phyloP scores from a whole-genome alignment of 768 basidiomycete genomes.

The Saitozyma sp. region DNA sequence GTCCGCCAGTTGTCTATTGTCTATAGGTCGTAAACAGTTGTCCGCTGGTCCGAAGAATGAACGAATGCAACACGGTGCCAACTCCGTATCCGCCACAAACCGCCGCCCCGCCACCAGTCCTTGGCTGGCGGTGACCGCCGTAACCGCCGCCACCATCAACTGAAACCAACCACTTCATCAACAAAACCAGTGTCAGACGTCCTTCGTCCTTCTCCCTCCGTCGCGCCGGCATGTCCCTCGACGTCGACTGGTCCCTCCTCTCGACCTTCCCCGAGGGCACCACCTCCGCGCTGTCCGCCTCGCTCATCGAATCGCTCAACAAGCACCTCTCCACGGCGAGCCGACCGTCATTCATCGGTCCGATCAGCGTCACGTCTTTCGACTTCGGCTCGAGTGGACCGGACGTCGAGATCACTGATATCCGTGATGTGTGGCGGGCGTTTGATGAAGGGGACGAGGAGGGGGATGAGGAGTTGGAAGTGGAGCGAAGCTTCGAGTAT shows the following conservation, averaged over 20 bases:
- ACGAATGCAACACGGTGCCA: too few relatives aligned
- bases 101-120: too few relatives aligned
- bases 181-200: background rate
- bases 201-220: background rate
- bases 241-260: constrained; percentile 87
- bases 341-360: constrained; percentile 92
- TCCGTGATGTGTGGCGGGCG: constrained; percentile 90
- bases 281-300: constrained; percentile 58
- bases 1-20: too few relatives aligned
- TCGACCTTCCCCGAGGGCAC: constrained; percentile 63
- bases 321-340: constrained; percentile 67
- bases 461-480: constrained; percentile 47
- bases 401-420: constrained; percentile 83
- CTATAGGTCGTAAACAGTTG: too few relatives aligned
- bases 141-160: too few relatives aligned
- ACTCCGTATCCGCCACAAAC: too few relatives aligned
- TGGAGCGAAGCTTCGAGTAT: background rate
- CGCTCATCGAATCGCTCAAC: constrained; percentile 75
- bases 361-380: constrained; percentile 78
- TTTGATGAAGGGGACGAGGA: constrained; percentile 77
- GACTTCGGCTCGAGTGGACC: constrained; percentile 83
- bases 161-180: too few relatives aligned
- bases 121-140: too few relatives aligned
- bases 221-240: constrained; percentile 72
- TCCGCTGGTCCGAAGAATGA: too few relatives aligned